A percentile compares a stretch with the other conserved stretches of the same genome.
Conservation (phyloP, 768 basidiomycete species). For the Termitomyces sp. region DNA sequence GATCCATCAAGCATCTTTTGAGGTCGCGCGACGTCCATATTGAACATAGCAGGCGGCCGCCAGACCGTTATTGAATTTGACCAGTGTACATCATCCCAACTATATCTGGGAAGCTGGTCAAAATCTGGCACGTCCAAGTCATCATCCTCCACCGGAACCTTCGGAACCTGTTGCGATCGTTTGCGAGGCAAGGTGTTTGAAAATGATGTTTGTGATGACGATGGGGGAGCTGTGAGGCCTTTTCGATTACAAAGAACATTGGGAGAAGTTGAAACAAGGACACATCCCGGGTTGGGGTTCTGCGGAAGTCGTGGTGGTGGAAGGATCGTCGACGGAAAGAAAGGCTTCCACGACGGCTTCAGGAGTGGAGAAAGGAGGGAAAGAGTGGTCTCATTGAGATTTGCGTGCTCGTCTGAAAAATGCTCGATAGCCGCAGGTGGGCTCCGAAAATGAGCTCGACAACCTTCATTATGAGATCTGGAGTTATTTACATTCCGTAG, state of each 20-base stretch:
- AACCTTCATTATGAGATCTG: conserved; percentile 6
- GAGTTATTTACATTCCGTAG: neutral
- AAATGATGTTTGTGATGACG: conserved; percentile 1
- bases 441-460: conserved; percentile 1
- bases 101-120: conserved; percentile 9
- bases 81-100: neutral
- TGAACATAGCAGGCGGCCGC: conserved; percentile 8
- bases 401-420: conserved; percentile 13
- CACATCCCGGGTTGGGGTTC: conserved; percentile 7
- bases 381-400: conserved; percentile 6
- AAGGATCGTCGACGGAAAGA: conserved; percentile 6
- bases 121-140: conserved; percentile 14
- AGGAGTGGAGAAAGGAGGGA: conserved; percentile 11
- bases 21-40: conserved; percentile 16
- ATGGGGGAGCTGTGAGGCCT: neutral
- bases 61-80: conserved; percentile 11
- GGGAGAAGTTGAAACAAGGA: conserved; percentile 8
- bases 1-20: conserved; percentile 9
- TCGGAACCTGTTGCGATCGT: conserved; percentile 11
- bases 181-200: conserved; percentile 9
- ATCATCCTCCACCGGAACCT: neutral
- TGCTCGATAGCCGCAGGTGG: conserved; percentile 8
- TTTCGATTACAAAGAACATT: neutral
- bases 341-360: conserved; percentile 15
- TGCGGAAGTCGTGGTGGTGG: conserved; percentile 10